Evolutionary conservation across 2,329 filamentous ascomycete genomes (phyloP).

Genomic region (Pseudopithomyces chartarum): DNA sequence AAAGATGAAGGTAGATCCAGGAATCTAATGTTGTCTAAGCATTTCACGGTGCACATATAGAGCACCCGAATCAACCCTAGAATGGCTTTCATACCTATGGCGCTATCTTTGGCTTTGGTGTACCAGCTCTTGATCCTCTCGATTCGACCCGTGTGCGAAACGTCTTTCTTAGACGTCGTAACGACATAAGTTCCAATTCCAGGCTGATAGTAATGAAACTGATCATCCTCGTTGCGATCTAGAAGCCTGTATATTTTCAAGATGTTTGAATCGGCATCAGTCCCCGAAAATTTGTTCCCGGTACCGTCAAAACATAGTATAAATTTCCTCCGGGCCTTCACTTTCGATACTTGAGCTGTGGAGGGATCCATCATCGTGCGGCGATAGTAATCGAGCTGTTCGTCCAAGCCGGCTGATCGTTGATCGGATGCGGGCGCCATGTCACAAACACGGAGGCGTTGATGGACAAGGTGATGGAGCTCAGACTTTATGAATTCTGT

Average conservation of each 20-base stretch:
- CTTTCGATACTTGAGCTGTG: slow-evolving; percentile 6
- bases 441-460: neutral
- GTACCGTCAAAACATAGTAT: slow-evolving; percentile 54
- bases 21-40: no score
- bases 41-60: no score
- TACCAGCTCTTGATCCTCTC: slow-evolving; percentile 70
- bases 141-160: slow-evolving; percentile 62
- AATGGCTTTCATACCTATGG: slow-evolving; percentile 51
- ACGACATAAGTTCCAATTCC: slow-evolving; percentile 77
- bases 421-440: neutral
- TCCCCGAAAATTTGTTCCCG: slow-evolving; percentile 42
- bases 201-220: slow-evolving; percentile 51
- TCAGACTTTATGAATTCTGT: no score
- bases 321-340: neutral
- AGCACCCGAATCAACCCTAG: no score
- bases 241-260: slow-evolving; percentile 74
- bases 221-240: slow-evolving; percentile 65
- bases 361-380: slow-evolving; percentile 18
- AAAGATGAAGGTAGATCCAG: no score
- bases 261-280: slow-evolving; percentile 52
- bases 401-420: slow-evolving; percentile 11
- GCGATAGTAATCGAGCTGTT: slow-evolving; percentile 10
- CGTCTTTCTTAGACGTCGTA: slow-evolving; percentile 52
- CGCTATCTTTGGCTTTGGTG: slow-evolving; percentile 76
- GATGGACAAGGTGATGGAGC: no score